These are phyloP conservation scores for Trichophyton simii DNA, from an alignment of 2,329 filamentous ascomycete species.

Conservation along the genomic window DNA sequence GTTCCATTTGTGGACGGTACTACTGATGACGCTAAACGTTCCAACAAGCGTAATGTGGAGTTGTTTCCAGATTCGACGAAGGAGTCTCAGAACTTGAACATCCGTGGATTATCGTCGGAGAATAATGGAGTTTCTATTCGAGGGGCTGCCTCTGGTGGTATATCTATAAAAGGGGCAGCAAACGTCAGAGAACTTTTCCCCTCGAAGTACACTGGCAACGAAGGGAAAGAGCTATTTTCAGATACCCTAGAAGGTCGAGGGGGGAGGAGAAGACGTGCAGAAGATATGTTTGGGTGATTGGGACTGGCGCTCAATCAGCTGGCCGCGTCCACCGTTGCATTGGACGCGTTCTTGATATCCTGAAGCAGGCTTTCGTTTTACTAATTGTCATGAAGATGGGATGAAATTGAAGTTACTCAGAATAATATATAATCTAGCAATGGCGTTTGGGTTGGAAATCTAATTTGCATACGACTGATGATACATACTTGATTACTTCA, in stretches of 20 bases:
- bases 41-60: constrained; percentile 24
- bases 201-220: constrained; percentile 44
- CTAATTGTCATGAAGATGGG: background rate
- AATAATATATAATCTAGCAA: background rate
- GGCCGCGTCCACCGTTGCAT: background rate
- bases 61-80: constrained; percentile 26
- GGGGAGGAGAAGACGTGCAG: constrained; percentile 52
- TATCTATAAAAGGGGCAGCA: constrained; percentile 57
- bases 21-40: constrained; percentile 10
- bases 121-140: constrained; percentile 29
- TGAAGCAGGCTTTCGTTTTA: background rate
- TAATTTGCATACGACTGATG: background rate
- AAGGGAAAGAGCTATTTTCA: constrained; percentile 57
- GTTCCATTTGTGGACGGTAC: constrained; percentile 39
- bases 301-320: background rate
- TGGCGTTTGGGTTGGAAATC: background rate
- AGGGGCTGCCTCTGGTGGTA: constrained; percentile 35
- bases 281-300: constrained; percentile 55
- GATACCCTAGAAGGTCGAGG: constrained; percentile 47
- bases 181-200: constrained; percentile 60
- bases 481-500: background rate
- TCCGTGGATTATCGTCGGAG: constrained; percentile 45
- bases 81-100: constrained; percentile 35
- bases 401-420: background rate
- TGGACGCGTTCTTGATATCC: background rate